Conservation (phyloP, 2,329 filamentous ascomycete genomes). For the Aspergillus luchuensis region DNA sequence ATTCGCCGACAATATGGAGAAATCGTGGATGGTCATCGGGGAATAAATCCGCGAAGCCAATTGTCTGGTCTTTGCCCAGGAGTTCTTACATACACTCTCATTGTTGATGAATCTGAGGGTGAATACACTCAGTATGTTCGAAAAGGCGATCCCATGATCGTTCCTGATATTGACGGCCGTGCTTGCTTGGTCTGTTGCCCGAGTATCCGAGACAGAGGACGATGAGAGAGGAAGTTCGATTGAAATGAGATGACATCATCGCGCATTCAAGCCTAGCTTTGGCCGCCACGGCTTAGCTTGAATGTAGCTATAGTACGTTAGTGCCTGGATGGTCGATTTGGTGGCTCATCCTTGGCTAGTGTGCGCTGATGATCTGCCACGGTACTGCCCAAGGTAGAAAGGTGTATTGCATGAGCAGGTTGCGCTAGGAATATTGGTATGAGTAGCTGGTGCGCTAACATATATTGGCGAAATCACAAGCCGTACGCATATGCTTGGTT, state of each 20-base stretch:
- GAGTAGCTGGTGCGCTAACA: neutral
- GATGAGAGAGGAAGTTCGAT: neutral
- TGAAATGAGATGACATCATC: neutral
- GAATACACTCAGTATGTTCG: too few species aligned
- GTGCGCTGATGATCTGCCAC: neutral
- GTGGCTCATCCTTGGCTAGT: neutral
- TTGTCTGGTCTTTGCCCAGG: too few species aligned
- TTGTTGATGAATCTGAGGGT: too few species aligned
- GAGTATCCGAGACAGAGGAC: neutral
- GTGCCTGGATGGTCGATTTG: neutral
- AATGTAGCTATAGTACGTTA: neutral
- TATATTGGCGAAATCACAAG: neutral
- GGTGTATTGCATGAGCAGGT: neutral
- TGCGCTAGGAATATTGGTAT: neutral
- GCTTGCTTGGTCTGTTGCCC: neutral
- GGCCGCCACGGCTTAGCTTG: neutral
- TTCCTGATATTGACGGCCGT: neutral
- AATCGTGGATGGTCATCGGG: neutral
- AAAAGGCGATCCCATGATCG: too few species aligned
- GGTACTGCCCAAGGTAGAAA: neutral
- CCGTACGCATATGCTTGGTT: neutral
- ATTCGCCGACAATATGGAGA: neutral
- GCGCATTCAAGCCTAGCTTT: neutral
- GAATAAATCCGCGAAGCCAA: too few species aligned
- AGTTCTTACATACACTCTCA: too few species aligned